Evolutionary conservation across 129 eudicot species (phyloP).

Genomic region (Glebionis coronaria): DNA sequence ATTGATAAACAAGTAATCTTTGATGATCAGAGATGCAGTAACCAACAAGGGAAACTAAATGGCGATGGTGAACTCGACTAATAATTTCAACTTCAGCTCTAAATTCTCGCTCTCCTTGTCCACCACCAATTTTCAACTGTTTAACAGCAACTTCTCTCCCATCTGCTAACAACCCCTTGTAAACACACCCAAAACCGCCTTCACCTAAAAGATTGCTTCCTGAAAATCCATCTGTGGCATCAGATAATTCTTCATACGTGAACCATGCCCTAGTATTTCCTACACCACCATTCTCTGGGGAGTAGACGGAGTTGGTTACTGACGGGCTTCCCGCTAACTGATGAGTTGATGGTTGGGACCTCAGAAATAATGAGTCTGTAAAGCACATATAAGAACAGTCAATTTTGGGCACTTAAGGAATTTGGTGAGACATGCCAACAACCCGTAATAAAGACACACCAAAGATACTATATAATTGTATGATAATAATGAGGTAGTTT

Average conservation of each 20-base stretch:
- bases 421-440: slow-evolving; percentile 9
- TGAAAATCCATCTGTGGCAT: slow-evolving; percentile 79
- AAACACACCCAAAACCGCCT: slow-evolving; percentile 98
- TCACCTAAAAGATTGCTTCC: slow-evolving; percentile 68
- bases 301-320: slow-evolving; percentile 48
- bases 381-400: neutral
- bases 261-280: slow-evolving; percentile 78
- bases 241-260: slow-evolving; percentile 75
- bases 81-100: slow-evolving; percentile 95
- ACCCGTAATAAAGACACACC: slow-evolving; percentile 20
- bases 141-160: slow-evolving; percentile 92
- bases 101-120: slow-evolving; percentile 96
- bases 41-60: slow-evolving; percentile 93
- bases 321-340: slow-evolving; percentile 52
- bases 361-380: slow-evolving; percentile 67
- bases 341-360: slow-evolving; percentile 49
- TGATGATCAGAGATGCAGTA: slow-evolving; percentile 82
- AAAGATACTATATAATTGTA: slow-evolving; percentile 18
- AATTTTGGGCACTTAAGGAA: neutral
- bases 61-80: slow-evolving; percentile 90
- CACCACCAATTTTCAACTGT: slow-evolving; percentile 80
- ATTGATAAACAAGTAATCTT: slow-evolving; percentile 87
- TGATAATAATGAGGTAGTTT: slow-evolving; percentile 2
- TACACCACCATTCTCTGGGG: slow-evolving; percentile 74
- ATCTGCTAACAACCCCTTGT: slow-evolving; percentile 68